Evolutionary conservation across 1,284 basidiomycete species (phyloP), one percentile per base, ranked within the genome.

Genomic region (Mycena sp.): DNA sequence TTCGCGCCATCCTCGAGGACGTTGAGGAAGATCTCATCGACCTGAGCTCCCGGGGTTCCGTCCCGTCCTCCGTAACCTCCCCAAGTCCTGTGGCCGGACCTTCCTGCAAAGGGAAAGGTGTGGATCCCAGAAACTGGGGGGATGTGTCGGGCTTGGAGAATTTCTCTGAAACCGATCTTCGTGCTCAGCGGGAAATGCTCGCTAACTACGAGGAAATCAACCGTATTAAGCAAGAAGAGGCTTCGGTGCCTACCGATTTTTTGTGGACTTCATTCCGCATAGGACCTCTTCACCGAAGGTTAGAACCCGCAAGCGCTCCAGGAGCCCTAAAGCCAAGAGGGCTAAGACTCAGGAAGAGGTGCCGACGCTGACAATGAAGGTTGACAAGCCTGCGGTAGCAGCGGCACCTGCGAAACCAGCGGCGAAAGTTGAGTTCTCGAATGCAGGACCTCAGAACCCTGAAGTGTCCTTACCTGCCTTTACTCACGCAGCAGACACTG

Each of bases 41-140:
- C n/a, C n/a, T n/a, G n/a, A n/a, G n/a, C n/a, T n/a, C n/a, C n/a
- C n/a, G n/a, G n/a, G n/a, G 6, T 17, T 3, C 19, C 23, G 49
- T 23, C 56, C 43, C 37, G 14, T 28, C 19, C 11, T 37, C 44
- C 35, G 60, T 52, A 32, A 32, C 60, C 14, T 62, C n/a, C 60
- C 23, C 52, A n/a, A n/a, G n/a, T n/a, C n/a, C n/a, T n/a, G n/a
- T n/a, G n/a, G n/a, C n/a, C n/a, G n/a, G n/a, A n/a, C n/a, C n/a
- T n/a, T n/a, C n/a, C n/a, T n/a, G 29, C 12, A 71, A 71, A 54
- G 72, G 71, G 6, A 74, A 75, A 50, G 64, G 63, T n/a, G 40
- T 68, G 12, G 71, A 75, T 38, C 70, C 73, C 14, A 32, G 65
- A 17, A 70, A 73, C 37, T 74, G n/a, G 73, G 74, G 74, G 74